Conservation (phyloP, 805 yeast species). For the Metschnikowia baotianmanensis region DNA sequence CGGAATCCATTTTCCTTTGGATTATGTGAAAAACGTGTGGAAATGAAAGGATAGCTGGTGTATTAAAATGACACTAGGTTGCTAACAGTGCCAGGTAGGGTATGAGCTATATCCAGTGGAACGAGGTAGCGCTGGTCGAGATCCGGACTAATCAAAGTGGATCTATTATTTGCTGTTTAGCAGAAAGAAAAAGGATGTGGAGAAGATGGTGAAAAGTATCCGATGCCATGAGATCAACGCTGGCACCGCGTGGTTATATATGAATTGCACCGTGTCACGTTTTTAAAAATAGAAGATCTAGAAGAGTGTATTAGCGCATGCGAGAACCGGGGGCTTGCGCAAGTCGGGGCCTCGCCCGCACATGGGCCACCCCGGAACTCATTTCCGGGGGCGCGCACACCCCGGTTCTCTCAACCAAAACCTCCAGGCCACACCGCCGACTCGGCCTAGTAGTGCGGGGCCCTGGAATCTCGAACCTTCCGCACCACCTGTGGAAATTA, state of each 20-base stretch:
- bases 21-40: neutral
- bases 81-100: neutral
- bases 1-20: slow-evolving; percentile 15
- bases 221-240: neutral
- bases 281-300: slow-evolving; percentile 17
- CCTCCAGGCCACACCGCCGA: too few relatives aligned
- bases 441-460: too few relatives aligned
- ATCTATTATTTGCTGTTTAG: neutral
- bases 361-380: too few relatives aligned
- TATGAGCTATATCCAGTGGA: neutral
- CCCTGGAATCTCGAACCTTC: too few relatives aligned
- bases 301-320: slow-evolving; percentile 10
- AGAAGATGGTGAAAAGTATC: neutral
- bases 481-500: too few relatives aligned
- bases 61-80: too few relatives aligned
- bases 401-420: too few relatives aligned
- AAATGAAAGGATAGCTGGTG: neutral
- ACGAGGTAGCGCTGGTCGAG: too few relatives aligned
- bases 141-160: neutral
- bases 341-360: neutral
- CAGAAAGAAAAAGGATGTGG: neutral
- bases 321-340: slow-evolving; percentile 8
- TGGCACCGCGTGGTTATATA: slow-evolving; percentile 6
- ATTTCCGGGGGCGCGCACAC: too few relatives aligned
- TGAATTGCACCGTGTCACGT: slow-evolving; percentile 15